Evolutionary conservation across 305 asterid genomes (phyloP).

Genomic region (Fraxinus nigra): DNA sequence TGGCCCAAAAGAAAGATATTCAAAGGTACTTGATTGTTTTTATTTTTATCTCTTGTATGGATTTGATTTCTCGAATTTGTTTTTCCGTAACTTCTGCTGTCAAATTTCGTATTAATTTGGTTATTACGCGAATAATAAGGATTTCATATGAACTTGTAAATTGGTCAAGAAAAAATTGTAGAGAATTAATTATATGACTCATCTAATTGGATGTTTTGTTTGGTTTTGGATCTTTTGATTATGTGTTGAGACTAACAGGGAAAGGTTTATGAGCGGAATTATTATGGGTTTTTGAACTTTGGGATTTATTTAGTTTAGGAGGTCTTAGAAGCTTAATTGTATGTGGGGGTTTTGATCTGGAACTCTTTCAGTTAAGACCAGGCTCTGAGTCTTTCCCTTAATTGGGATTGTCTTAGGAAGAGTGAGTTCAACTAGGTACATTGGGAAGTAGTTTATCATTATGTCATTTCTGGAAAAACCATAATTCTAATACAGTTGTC

Average conservation of each 20-base stretch:
- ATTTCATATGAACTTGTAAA: neutral
- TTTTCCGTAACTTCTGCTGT: neutral
- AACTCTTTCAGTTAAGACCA: neutral
- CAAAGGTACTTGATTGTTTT: slow-evolving; percentile 41
- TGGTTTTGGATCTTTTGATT: neutral
- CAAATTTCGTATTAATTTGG: neutral
- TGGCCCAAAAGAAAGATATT: slow-evolving; percentile 84
- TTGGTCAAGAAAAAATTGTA: neutral
- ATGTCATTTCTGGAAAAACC: neutral
- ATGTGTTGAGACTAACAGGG: neutral
- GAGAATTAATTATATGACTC: neutral
- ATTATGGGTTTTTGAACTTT: neutral
- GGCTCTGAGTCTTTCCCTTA: neutral
- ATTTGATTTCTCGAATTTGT: neutral
- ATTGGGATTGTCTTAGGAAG: neutral
- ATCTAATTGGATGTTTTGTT: neutral
- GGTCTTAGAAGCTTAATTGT: neutral
- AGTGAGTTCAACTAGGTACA: neutral
- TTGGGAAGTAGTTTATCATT: neutral
- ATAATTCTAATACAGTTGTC: neutral
- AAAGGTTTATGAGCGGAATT: neutral
- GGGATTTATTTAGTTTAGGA: neutral
- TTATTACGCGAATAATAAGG: neutral
- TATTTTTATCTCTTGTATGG: neutral
- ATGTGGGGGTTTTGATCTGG: neutral